These are phyloP conservation scores for Porcisia hertigi DNA, from an alignment of 208 protist genomes.

Conservation along the genomic window DNA sequence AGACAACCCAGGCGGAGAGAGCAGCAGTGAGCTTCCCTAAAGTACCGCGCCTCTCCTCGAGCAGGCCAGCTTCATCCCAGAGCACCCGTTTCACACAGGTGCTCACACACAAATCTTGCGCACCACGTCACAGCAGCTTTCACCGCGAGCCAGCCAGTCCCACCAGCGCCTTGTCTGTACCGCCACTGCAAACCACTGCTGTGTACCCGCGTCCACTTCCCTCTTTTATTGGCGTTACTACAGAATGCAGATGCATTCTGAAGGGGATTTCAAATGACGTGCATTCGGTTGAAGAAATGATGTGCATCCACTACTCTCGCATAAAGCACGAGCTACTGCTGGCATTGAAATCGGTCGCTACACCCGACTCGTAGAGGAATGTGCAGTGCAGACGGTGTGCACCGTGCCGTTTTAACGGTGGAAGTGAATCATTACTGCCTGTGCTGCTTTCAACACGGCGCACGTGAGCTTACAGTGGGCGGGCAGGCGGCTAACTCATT, in stretches of 20 bases:
- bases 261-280: conserved; percentile 4
- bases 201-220: neutral
- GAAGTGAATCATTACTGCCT: neutral
- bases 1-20: neutral
- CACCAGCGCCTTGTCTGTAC: too few species aligned
- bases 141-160: neutral
- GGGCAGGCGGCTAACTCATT: neutral
- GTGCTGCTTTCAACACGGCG: too few species aligned
- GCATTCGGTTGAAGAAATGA: conserved; percentile 1
- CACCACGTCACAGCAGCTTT: neutral
- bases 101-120: conserved; percentile 3
- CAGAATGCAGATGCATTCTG: neutral
- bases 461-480: neutral
- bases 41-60: neutral
- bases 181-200: neutral
- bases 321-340: conserved; percentile 21
- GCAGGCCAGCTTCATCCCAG: neutral
- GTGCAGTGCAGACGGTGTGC: neutral
- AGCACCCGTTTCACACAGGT: conserved; percentile 4
- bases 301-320: conserved; percentile 14
- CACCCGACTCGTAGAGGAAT: neutral
- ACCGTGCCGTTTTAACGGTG: neutral
- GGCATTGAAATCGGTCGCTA: neutral
- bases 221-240: conserved; percentile 8
- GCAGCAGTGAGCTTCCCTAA: neutral